A percentile compares a stretch with the other conserved stretches of the same genome.
Conservation (phyloP, 768 basidiomycete genomes). For the Pleurotus citrinopileatus region DNA sequence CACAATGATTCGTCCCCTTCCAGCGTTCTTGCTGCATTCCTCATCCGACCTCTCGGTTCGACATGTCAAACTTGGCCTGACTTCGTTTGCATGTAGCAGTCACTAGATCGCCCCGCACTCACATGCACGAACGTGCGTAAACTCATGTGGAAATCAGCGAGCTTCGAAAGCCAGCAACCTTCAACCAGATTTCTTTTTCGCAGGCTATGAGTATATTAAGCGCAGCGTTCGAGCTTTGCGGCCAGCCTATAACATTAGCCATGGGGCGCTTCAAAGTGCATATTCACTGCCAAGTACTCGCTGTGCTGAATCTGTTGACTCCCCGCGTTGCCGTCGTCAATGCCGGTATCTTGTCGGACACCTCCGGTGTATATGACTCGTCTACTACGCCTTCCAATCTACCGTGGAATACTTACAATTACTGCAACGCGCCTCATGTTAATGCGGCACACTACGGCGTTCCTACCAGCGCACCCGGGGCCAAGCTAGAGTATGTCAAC, state of each 20-base stretch:
- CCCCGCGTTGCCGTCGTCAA: neutral
- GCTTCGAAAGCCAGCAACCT: neutral
- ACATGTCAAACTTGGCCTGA: too few species aligned
- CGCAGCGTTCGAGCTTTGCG: neutral
- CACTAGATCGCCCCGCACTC: too few species aligned
- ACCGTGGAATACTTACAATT: conserved; percentile 18
- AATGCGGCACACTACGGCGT: conserved; percentile 12
- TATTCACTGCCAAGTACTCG: neutral
- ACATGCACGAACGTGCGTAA: conserved; percentile 6
- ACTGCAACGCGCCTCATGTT: conserved; percentile 17
- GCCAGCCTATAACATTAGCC: too few species aligned
- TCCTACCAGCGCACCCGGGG: conserved; percentile 1
- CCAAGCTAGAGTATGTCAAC: conserved; percentile 14
- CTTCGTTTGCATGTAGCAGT: too few species aligned
- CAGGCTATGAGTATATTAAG: conserved; percentile 8
- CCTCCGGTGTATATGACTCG: conserved; percentile 13
- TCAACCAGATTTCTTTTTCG: conserved; percentile 3
- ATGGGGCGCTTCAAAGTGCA: neutral
- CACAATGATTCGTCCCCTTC: too few species aligned
- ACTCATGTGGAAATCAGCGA: conserved; percentile 2
- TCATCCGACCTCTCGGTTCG: too few species aligned
- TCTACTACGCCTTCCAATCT: conserved; percentile 12
- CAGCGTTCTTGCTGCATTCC: too few species aligned
- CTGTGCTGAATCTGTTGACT: neutral
- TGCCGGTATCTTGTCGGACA: neutral